These are phyloP conservation scores for Monosporascus sp. DNA, from an alignment of 2,329 filamentous ascomycete species.

Conservation along the genomic window DNA sequence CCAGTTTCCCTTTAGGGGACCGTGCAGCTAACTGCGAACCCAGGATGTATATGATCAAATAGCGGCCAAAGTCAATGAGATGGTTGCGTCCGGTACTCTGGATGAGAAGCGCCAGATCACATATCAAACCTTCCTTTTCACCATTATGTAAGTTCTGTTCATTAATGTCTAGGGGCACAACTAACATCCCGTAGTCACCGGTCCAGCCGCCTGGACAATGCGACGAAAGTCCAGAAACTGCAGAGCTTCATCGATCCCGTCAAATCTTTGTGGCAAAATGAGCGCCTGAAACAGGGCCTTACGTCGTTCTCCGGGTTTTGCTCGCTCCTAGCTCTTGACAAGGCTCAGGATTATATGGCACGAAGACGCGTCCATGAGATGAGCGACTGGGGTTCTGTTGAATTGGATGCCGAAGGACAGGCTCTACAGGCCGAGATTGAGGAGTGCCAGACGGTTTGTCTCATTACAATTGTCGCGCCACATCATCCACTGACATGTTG, in stretches of 20 bases:
- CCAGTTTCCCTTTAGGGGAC: neutral
- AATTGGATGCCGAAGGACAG: slow-evolving; percentile 73
- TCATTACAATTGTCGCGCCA: neutral
- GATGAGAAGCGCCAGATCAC: slow-evolving; percentile 83
- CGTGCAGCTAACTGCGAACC: slow-evolving; percentile 14
- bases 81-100: slow-evolving; percentile 64
- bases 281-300: slow-evolving; percentile 62
- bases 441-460: slow-evolving; percentile 60
- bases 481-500: neutral
- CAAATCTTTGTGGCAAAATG: slow-evolving; percentile 71
- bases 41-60: slow-evolving; percentile 82
- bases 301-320: slow-evolving; percentile 75
- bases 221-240: slow-evolving; percentile 66
- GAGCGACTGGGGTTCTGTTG: slow-evolving; percentile 74
- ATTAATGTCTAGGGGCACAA: neutral
- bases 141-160: slow-evolving; percentile 62
- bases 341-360: slow-evolving; percentile 74
- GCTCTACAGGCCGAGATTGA: slow-evolving; percentile 74
- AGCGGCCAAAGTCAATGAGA: slow-evolving; percentile 74
- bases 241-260: slow-evolving; percentile 77
- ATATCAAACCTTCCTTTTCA: slow-evolving; percentile 86
- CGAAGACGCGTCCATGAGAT: slow-evolving; percentile 67
- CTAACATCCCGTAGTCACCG: slow-evolving; percentile 58
- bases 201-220: slow-evolving; percentile 65
- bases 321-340: slow-evolving; percentile 69